These are phyloP conservation scores for Saccharomyces hybrid DNA, from an alignment of 1,139 yeast species.

Conservation along the genomic window DNA sequence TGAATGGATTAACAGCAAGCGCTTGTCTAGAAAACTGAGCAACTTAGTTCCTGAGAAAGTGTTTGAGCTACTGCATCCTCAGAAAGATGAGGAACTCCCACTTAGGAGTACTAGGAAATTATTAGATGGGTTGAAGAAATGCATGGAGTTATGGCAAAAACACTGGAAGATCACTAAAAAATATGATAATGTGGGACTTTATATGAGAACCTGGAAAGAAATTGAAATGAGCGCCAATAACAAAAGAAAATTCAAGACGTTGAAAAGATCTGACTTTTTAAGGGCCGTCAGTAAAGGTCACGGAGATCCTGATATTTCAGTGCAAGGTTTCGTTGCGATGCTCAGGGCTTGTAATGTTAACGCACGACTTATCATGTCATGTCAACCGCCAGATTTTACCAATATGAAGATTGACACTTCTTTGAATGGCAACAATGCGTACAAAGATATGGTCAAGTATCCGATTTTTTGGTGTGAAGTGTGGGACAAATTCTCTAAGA, in stretches of 20 bases:
- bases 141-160: slow-evolving; percentile 55
- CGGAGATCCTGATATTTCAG: slow-evolving; percentile 75
- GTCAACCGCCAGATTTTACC: slow-evolving; percentile 87
- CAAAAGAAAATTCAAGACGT: slow-evolving; percentile 21
- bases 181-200: slow-evolving; percentile 38
- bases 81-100: slow-evolving; percentile 31
- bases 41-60: slow-evolving; percentile 42
- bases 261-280: slow-evolving; percentile 37
- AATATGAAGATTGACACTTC: slow-evolving; percentile 29
- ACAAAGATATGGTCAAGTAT: slow-evolving; percentile 28
- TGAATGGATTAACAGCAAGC: slow-evolving; percentile 58
- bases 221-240: slow-evolving; percentile 18
- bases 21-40: slow-evolving; percentile 36
- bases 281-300: slow-evolving; percentile 37
- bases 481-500: slow-evolving; percentile 65
- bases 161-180: slow-evolving; percentile 42
- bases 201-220: slow-evolving; percentile 55
- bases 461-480: slow-evolving; percentile 94
- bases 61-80: slow-evolving; percentile 42
- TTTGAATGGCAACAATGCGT: background rate
- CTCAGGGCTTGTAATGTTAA: slow-evolving; percentile 63
- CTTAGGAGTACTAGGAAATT: slow-evolving; percentile 56
- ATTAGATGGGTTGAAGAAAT: slow-evolving; percentile 62
- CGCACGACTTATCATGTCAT: slow-evolving; percentile 67
- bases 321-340: slow-evolving; percentile 80